Percentiles rank a stretch among this genome's conserved stretches.
Conservation (phyloP, 345 rosid species). For the Schrenkiella parvula region DNA sequence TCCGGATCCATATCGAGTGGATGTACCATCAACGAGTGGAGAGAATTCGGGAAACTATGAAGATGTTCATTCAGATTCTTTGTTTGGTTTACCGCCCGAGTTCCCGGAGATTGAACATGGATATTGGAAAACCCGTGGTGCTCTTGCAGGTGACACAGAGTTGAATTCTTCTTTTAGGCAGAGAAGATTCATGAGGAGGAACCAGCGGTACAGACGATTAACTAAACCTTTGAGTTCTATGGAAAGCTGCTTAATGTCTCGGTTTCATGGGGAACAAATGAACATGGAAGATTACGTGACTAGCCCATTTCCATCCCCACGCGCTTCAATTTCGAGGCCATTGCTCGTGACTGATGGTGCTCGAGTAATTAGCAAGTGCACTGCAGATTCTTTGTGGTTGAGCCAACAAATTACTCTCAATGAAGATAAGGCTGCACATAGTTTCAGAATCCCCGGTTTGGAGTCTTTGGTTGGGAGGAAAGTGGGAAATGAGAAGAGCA, state of each 20-base stretch:
- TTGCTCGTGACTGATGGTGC: slow-evolving; percentile 67
- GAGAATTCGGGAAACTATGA: slow-evolving; percentile 29
- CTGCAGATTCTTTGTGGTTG: slow-evolving; percentile 30
- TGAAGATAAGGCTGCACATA: slow-evolving; percentile 16
- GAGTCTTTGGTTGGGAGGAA: slow-evolving; percentile 8
- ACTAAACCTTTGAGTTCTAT: slow-evolving; percentile 59
- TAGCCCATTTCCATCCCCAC: slow-evolving; percentile 42
- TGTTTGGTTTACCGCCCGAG: slow-evolving; percentile 16
- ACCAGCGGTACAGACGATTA: slow-evolving; percentile 21
- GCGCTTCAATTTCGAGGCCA: slow-evolving; percentile 46
- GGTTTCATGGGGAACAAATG: slow-evolving; percentile 45
- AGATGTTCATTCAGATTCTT: slow-evolving; percentile 31
- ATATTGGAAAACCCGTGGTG: neutral
- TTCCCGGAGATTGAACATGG: slow-evolving; percentile 12
- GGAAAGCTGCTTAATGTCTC: slow-evolving; percentile 80
- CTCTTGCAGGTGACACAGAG: slow-evolving; percentile 22
- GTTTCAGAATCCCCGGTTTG: neutral
- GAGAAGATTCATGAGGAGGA: slow-evolving; percentile 42
- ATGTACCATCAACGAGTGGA: slow-evolving; percentile 40
- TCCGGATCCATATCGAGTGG: slow-evolving; percentile 31
- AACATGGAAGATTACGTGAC: slow-evolving; percentile 50
- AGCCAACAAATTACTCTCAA: neutral
- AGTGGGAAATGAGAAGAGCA: slow-evolving; percentile 24
- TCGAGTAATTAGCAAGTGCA: slow-evolving; percentile 47
- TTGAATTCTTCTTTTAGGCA: slow-evolving; percentile 32